Base-by-base conservation (phyloP, 139 green algal species). In the Desmodesmus armatus region DNA sequence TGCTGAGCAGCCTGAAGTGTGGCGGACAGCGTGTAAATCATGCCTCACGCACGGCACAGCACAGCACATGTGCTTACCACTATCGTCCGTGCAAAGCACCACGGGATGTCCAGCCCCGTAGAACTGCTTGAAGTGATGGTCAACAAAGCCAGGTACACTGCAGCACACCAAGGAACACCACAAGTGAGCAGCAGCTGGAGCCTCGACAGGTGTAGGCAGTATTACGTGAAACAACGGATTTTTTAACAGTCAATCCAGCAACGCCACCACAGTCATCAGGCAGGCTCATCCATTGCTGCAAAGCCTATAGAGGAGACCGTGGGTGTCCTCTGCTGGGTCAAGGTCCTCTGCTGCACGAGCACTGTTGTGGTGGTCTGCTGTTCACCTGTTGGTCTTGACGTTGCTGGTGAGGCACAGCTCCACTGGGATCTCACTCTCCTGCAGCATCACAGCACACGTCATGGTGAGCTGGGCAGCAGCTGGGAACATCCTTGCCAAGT, bases 71-170 rank as follows among this genome's bases (percentile, higher is more conserved):
- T n/a, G n/a, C n/a, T n/a, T n/a, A n/a, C 94, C 93, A 5, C 81
- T 91, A 82, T 98, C 95, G 74, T 98, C 95, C n/a, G 88, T 93
- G 85, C 95, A 98, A 9, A 98, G 92, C 29, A 91, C 87, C 25
- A 97, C 91, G 3, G 94, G 94, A 88, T 97, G 93, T 2, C 87
- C 86, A 76, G 87, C 88, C 25, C 11, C 66, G 72, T 92, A 84
- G 47, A 96, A 86, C 17, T 82, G 51, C 0, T 41, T 31, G 49
- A 97, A 97, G 82, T 98, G 95, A 79, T 97, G 95, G 23, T 93
- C 91, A 0, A 70, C 63, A 49, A 90, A 94, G 29, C 58, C 79
- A 6, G 87, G 41, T 17, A 96, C 93, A 55, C 91, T 95, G n/a
- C n/a, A n/a, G n/a, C n/a, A n/a, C n/a, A n/a, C n/a, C n/a, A n/a